Evolutionary conservation across 495 filamentous ascomycete genomes (phyloP).

Genomic region (Pyrenula massariospora): DNA sequence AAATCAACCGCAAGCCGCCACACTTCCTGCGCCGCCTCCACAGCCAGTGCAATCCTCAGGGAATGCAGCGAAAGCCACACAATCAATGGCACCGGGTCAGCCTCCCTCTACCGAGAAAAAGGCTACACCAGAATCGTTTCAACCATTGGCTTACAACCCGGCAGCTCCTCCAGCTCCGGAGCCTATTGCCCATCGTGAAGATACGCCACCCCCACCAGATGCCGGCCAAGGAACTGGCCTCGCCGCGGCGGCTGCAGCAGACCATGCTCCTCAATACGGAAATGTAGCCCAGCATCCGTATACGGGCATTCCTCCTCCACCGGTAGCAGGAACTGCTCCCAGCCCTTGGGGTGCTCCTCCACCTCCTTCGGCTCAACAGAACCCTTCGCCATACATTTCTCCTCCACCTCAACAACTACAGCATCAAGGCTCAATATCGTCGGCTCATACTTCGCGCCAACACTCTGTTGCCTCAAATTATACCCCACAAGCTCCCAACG

Average conservation of each 20-base stretch:
- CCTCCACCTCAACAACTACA: constrained; percentile 3
- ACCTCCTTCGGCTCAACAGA: constrained; percentile 13
- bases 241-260: constrained; percentile 52
- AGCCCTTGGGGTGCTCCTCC: constrained; percentile 16
- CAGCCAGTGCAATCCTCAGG: constrained; percentile 24
- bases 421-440: constrained; percentile 1
- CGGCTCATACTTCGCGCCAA: not conserved
- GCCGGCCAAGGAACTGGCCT: constrained; percentile 61
- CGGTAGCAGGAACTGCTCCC: constrained; percentile 2
- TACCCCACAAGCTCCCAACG: too few relatives aligned
- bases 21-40: constrained; percentile 33
- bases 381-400: constrained; percentile 9
- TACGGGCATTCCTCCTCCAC: constrained; percentile 7
- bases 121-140: constrained; percentile 35
- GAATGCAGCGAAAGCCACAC: constrained; percentile 10
- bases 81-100: constrained; percentile 11
- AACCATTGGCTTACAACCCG: constrained; percentile 85
- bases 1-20: constrained; percentile 22
- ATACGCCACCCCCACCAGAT: constrained; percentile 75
- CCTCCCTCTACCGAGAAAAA: constrained; percentile 20
- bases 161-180: constrained; percentile 80
- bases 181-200: constrained; percentile 71
- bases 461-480: not conserved
- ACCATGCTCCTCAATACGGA: constrained; percentile 35
- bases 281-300: constrained; percentile 10